These are phyloP conservation scores for Phytopythium montanum DNA, from an alignment of 352 stramenopile genomes.

Conservation along the genomic window DNA sequence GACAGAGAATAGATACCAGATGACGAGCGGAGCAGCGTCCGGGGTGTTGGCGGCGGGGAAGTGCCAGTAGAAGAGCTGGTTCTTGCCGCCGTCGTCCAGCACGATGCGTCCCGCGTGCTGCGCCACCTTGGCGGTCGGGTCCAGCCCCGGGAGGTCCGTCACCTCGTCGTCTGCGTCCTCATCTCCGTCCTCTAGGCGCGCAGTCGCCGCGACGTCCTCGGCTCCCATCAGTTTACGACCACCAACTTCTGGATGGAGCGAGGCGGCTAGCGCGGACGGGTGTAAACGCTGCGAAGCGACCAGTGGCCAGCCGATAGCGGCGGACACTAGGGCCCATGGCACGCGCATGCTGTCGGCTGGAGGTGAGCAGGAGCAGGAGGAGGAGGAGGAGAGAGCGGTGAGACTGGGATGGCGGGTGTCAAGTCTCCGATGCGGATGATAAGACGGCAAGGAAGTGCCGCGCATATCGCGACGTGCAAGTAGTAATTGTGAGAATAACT, in stretches of 20 bases:
- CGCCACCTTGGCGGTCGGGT: constrained; percentile 40
- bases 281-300: constrained; percentile 18
- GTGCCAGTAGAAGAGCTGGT: constrained; percentile 82
- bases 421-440: background rate
- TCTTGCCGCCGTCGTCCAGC: constrained; percentile 39
- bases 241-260: background rate
- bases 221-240: constrained; percentile 7
- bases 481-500: background rate
- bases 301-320: background rate
- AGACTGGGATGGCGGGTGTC: background rate
- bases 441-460: constrained; percentile 1
- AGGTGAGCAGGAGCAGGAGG: background rate
- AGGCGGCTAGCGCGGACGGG: constrained; percentile 6
- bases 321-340: background rate
- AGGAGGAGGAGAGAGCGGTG: background rate
- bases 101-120: constrained; percentile 67
- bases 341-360: background rate
- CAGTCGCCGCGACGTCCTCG: background rate
- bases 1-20: constrained; percentile 44
- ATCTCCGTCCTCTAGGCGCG: constrained; percentile 8
- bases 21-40: constrained; percentile 52
- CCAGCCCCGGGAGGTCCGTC: constrained; percentile 45
- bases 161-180: constrained; percentile 34
- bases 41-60: constrained; percentile 45
- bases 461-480: background rate